Evolutionary conservation across 805 yeast species (phyloP).

Genomic region (Candida montana): DNA sequence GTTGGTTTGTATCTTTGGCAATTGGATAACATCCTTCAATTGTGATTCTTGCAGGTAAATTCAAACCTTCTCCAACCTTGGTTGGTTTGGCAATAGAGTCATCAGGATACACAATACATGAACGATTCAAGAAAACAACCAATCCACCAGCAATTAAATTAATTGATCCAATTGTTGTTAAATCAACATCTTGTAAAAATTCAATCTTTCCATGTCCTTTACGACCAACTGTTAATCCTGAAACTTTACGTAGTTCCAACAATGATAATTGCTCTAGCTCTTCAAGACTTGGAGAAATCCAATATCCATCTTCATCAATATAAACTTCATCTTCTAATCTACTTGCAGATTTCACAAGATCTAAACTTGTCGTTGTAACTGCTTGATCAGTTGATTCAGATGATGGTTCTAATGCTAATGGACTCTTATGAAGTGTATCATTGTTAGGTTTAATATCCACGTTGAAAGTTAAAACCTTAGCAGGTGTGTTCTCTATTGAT

Average conservation of each 20-base stretch:
- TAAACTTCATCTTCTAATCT: slow-evolving; percentile 10
- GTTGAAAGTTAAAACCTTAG: slow-evolving; percentile 11
- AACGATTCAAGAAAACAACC: slow-evolving; percentile 53
- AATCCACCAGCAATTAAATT: slow-evolving; percentile 62
- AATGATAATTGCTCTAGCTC: slow-evolving; percentile 56
- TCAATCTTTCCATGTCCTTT: slow-evolving; percentile 65
- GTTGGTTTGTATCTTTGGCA: slow-evolving; percentile 63
- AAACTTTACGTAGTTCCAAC: slow-evolving; percentile 57
- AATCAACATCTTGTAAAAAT: slow-evolving; percentile 78
- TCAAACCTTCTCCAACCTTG: slow-evolving; percentile 72
- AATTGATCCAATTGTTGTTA: slow-evolving; percentile 57
- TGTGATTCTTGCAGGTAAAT: slow-evolving; percentile 67
- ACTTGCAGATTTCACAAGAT: not conserved
- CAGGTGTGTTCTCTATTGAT: slow-evolving; percentile 6
- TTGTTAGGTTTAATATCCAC: slow-evolving; percentile 1
- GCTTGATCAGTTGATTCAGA: not conserved
- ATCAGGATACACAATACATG: slow-evolving; percentile 71
- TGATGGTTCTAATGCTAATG: not conserved
- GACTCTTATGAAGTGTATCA: not conserved
- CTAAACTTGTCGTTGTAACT: not conserved
- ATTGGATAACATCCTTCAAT: slow-evolving; percentile 77
- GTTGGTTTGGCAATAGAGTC: slow-evolving; percentile 48
- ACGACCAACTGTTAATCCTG: slow-evolving; percentile 72
- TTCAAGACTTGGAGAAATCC: slow-evolving; percentile 74
- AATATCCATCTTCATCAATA: slow-evolving; percentile 66